Evolutionary conservation across 208 protist species (phyloP).

Genomic region (Crithidia expoeki): DNA sequence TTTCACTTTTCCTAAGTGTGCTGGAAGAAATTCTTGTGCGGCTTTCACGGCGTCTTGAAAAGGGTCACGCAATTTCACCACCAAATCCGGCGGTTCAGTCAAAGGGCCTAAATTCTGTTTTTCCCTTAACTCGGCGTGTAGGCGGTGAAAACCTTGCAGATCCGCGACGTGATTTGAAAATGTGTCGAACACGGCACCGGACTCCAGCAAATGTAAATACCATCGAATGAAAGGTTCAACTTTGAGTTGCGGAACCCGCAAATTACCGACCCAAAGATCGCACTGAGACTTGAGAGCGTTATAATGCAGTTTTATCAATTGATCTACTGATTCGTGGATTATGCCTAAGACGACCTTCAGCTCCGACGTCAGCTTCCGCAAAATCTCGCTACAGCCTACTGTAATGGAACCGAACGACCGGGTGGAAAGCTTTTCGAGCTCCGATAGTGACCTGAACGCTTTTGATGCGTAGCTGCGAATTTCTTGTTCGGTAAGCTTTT

Average conservation of each 20-base stretch:
- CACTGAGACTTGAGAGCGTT: conserved; percentile 33
- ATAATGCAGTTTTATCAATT: conserved; percentile 39
- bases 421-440: conserved; percentile 51
- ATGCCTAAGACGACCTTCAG: conserved; percentile 48
- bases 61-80: conserved; percentile 32
- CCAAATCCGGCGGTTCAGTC: conserved; percentile 31
- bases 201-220: conserved; percentile 43
- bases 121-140: conserved; percentile 46
- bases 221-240: conserved; percentile 54
- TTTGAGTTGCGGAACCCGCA: conserved; percentile 38
- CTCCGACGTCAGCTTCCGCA: conserved; percentile 22
- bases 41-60: conserved; percentile 42
- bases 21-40: conserved; percentile 44
- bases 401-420: conserved; percentile 46
- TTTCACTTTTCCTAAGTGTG: conserved; percentile 35
- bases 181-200: conserved; percentile 36
- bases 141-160: conserved; percentile 51
- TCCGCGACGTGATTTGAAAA: conserved; percentile 45
- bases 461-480: conserved; percentile 46
- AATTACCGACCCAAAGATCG: conserved; percentile 34
- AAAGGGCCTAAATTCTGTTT: conserved; percentile 10
- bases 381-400: conserved; percentile 41
- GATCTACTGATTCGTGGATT: conserved; percentile 41
- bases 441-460: conserved; percentile 41
- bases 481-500: conserved; percentile 44